Evolutionary conservation across 495 filamentous ascomycete species (phyloP).

Genomic region (Aspergillus incahuasiensis): DNA sequence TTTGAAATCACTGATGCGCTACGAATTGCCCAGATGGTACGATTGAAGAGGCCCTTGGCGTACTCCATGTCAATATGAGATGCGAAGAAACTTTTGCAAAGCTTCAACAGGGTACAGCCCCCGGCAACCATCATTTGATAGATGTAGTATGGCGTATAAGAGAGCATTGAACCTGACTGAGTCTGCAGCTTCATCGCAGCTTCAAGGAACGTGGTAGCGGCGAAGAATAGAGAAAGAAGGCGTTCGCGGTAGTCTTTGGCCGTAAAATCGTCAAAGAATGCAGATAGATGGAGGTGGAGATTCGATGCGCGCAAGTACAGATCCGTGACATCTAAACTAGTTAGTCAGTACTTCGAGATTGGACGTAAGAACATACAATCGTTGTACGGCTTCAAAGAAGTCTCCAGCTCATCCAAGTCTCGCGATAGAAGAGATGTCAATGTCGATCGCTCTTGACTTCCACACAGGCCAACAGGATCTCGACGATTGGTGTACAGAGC

Average conservation of each 20-base stretch:
- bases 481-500: conserved; percentile 76
- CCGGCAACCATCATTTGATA: conserved; percentile 90
- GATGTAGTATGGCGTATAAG: conserved; percentile 78
- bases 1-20: conserved; percentile 75
- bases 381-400: conserved; percentile 37
- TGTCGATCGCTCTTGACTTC: conserved; percentile 64
- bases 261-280: conserved; percentile 80
- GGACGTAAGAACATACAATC: conserved; percentile 31
- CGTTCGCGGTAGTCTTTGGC: conserved; percentile 72
- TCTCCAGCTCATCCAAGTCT: conserved; percentile 52
- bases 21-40: conserved; percentile 71
- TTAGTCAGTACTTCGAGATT: conserved; percentile 16
- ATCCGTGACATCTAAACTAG: conserved; percentile 53
- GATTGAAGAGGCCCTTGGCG: conserved; percentile 69
- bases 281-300: conserved; percentile 78
- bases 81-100: conserved; percentile 77
- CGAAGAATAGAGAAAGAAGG: conserved; percentile 70
- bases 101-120: conserved; percentile 78
- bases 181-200: conserved; percentile 59
- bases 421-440: conserved; percentile 53
- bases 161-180: conserved; percentile 48
- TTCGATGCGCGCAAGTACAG: conserved; percentile 74
- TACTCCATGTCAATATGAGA: conserved; percentile 66
- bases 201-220: conserved; percentile 72
- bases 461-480: conserved; percentile 68